Conservation (phyloP, 495 filamentous ascomycete species). For the Lophiotrema nucula region DNA sequence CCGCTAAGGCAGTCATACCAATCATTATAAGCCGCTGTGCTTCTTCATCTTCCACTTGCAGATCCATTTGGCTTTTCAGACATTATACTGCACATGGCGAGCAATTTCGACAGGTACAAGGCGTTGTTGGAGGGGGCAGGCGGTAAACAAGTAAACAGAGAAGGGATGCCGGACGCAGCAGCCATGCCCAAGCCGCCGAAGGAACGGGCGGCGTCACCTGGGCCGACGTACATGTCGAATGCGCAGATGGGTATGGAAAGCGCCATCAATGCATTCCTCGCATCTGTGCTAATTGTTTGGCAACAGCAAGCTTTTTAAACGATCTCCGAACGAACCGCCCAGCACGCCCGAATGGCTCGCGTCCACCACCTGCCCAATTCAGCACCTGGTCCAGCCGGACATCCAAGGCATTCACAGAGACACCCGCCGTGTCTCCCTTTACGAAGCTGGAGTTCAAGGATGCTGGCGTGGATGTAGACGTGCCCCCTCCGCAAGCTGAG, state of each 20-base stretch:
- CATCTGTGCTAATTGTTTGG: constrained; percentile 37
- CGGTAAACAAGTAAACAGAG: too few species aligned
- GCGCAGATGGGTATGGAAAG: constrained; percentile 75
- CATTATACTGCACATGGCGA: too few species aligned
- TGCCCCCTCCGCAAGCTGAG: background rate
- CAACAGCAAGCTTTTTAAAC: constrained; percentile 69
- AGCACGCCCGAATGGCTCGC: constrained; percentile 48
- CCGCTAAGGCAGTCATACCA: too few species aligned
- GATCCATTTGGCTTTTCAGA: too few species aligned
- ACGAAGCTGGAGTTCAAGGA: constrained; percentile 26
- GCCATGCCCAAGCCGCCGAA: constrained; percentile 37
- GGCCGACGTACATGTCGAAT: constrained; percentile 78
- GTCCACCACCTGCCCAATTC: constrained; percentile 53
- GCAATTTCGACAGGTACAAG: too few species aligned
- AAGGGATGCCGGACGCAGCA: too few species aligned
- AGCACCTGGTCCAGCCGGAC: constrained; percentile 73
- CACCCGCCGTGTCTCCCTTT: constrained; percentile 24
- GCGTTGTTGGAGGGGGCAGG: too few species aligned
- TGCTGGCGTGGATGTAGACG: constrained; percentile 18
- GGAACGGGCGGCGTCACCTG: constrained; percentile 49
- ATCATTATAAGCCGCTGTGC: too few species aligned
- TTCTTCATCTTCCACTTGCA: too few species aligned
- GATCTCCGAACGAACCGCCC: constrained; percentile 77
- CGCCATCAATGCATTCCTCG: constrained; percentile 33
- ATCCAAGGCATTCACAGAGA: constrained; percentile 20